A percentile compares a stretch with the other conserved stretches of the same genome.
phyloP scores from a whole-genome alignment of 495 filamentous ascomycete genomes.

The Penicillium lagena region DNA sequence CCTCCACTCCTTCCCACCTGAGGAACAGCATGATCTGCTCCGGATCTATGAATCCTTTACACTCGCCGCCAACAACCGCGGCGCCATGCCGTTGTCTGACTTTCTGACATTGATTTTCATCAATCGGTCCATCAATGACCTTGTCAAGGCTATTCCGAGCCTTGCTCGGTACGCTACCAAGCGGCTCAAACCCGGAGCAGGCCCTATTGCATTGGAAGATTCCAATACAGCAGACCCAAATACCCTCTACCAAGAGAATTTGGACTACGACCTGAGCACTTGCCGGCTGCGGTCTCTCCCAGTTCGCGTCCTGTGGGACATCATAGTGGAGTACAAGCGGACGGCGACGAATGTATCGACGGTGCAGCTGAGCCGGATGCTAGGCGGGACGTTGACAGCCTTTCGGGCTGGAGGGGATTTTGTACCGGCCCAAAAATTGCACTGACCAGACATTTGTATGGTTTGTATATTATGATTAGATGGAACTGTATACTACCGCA shows the following conservation, averaged over 20 bases:
- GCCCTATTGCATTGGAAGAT: conserved; percentile 9
- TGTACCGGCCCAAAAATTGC: not conserved
- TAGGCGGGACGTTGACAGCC: conserved; percentile 31
- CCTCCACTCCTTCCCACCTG: conserved; percentile 5
- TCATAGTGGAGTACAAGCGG: conserved; percentile 26
- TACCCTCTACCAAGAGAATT: conserved; percentile 24
- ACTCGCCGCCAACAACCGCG: conserved; percentile 13
- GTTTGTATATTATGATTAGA: not conserved
- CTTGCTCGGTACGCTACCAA: conserved; percentile 23
- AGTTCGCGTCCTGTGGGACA: conserved; percentile 18
- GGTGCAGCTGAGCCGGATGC: conserved; percentile 19
- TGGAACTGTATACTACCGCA: not conserved
- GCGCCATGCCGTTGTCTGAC: conserved; percentile 14
- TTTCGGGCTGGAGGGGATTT: conserved; percentile 11
- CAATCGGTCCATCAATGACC: conserved; percentile 14
- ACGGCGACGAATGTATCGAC: conserved; percentile 4
- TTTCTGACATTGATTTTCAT: conserved; percentile 22
- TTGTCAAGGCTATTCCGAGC: conserved; percentile 26
- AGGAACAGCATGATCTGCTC: conserved; percentile 5
- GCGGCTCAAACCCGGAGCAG: conserved; percentile 24
- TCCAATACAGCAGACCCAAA: conserved; percentile 11
- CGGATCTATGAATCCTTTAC: conserved; percentile 19
- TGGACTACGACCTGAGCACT: conserved; percentile 32
- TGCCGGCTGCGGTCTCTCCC: conserved; percentile 19
- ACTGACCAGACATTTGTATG: not conserved